Evolutionary conservation across 1,139 yeast species (phyloP).

Genomic region (Geotrichum fermentans): DNA sequence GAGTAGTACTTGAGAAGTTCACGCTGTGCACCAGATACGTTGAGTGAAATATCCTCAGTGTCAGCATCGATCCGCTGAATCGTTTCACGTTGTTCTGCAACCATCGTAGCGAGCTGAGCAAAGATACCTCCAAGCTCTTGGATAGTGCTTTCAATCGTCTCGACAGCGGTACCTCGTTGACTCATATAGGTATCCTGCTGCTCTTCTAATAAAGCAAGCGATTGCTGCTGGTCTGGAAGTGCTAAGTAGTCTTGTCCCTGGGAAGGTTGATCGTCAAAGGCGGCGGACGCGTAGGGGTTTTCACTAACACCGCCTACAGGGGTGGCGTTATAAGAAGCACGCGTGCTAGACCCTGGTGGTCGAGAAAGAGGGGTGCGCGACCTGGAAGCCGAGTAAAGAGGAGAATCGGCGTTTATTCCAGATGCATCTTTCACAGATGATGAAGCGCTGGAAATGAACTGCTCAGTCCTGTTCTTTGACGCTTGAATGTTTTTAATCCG

Average conservation of each 20-base stretch:
- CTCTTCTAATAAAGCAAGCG: slow-evolving; percentile 59
- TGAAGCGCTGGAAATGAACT: slow-evolving; percentile 55
- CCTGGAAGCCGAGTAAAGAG: slow-evolving; percentile 18
- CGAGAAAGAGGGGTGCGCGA: slow-evolving; percentile 4
- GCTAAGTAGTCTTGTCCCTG: slow-evolving; percentile 37
- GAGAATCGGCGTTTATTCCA: slow-evolving; percentile 18
- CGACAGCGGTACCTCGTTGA: slow-evolving; percentile 85
- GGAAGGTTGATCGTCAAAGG: slow-evolving; percentile 25
- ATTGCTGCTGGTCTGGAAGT: slow-evolving; percentile 73
- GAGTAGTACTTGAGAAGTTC: slow-evolving; percentile 88
- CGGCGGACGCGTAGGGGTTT: slow-evolving; percentile 34
- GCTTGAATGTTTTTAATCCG: slow-evolving; percentile 82
- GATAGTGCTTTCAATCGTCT: slow-evolving; percentile 90
- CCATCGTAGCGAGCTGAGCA: slow-evolving; percentile 95
- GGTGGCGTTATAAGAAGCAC: background rate
- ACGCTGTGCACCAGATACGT: slow-evolving; percentile 90
- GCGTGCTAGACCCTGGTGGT: background rate
- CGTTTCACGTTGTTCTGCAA: slow-evolving; percentile 93
- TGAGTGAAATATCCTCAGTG: slow-evolving; percentile 86
- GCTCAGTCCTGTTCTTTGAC: slow-evolving; percentile 77
- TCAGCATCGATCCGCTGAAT: slow-evolving; percentile 93
- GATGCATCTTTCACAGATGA: slow-evolving; percentile 27
- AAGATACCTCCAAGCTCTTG: slow-evolving; percentile 94
- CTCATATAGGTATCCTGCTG: slow-evolving; percentile 66
- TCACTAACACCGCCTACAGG: slow-evolving; percentile 26